These are phyloP conservation scores for Myxozyma kluyveri DNA, from an alignment of 805 yeast species.

Conservation along the genomic window DNA sequence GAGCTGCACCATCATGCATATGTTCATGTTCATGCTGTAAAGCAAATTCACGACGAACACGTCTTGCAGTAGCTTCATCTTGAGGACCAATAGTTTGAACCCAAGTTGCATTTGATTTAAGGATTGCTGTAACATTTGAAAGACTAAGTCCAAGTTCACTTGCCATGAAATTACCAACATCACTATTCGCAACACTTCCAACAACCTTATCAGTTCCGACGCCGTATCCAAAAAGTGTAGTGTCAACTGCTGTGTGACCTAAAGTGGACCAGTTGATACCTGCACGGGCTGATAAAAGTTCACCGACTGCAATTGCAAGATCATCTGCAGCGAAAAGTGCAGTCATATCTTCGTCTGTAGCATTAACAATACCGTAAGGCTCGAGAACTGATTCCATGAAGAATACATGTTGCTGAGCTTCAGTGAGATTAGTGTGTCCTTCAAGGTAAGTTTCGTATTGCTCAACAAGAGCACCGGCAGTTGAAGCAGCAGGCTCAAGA, in stretches of 20 bases:
- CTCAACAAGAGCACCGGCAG: conserved; percentile 61
- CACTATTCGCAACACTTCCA: conserved; percentile 86
- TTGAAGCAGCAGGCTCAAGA: conserved; percentile 63
- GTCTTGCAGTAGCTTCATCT: conserved; percentile 8
- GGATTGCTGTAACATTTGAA: conserved; percentile 33
- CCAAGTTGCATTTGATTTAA: conserved; percentile 30
- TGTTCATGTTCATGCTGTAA: conserved; percentile 25
- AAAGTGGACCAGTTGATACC: conserved; percentile 96
- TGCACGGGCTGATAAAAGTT: conserved; percentile 75
- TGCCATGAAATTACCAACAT: conserved; percentile 73
- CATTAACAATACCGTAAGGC: conserved; percentile 67
- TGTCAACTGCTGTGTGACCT: conserved; percentile 95
- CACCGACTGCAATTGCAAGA: conserved; percentile 49
- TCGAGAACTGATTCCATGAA: conserved; percentile 45
- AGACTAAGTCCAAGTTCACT: conserved; percentile 43
- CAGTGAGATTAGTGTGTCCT: conserved; percentile 9
- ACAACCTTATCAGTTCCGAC: conserved; percentile 55
- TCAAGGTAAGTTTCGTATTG: conserved; percentile 30
- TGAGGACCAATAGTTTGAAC: conserved; percentile 18
- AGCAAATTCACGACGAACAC: conserved; percentile 9
- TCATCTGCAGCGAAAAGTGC: conserved; percentile 41
- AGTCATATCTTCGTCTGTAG: conserved; percentile 53
- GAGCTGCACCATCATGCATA: conserved; percentile 14
- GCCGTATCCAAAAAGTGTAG: conserved; percentile 80
- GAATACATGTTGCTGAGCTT: background rate